These are phyloP conservation scores for Favolaschia claudopus DNA, from an alignment of 768 basidiomycete genomes.

Conservation along the genomic window DNA sequence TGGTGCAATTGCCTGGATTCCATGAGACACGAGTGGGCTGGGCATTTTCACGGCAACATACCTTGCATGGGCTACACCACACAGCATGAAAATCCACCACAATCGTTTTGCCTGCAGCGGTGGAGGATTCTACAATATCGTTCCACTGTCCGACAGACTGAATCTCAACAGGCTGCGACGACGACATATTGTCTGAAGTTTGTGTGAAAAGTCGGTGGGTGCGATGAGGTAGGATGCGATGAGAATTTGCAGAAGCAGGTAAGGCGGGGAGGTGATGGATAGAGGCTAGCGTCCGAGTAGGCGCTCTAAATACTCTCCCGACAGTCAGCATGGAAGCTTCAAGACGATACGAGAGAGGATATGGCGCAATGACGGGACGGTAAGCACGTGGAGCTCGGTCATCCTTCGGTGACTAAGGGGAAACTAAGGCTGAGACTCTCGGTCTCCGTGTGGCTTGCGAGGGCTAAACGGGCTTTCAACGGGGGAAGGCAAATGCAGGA, in stretches of 20 bases:
- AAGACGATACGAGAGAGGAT: constrained; percentile 5
- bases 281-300: background rate
- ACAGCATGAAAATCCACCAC: constrained; percentile 28
- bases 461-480: too few species aligned
- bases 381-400: background rate
- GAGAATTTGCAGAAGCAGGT: background rate
- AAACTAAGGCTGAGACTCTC: too few species aligned
- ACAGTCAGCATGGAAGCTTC: constrained; percentile 17
- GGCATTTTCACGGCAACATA: background rate
- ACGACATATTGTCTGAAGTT: constrained; percentile 5
- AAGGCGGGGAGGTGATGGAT: background rate
- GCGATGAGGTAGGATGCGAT: background rate
- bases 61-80: constrained; percentile 33
- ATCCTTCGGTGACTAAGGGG: too few species aligned
- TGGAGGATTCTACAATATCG: constrained; percentile 22
- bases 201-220: background rate
- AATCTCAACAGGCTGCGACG: constrained; percentile 30
- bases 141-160: constrained; percentile 30
- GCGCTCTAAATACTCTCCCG: background rate
- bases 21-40: background rate
- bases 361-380: background rate
- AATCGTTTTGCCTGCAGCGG: constrained; percentile 21
- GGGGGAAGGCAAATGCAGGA: too few species aligned
- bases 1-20: constrained; percentile 25
- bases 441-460: too few species aligned